Evolutionary conservation across 2,329 filamentous ascomycete species (phyloP).

Genomic region (Aspergillus tubingensis): DNA sequence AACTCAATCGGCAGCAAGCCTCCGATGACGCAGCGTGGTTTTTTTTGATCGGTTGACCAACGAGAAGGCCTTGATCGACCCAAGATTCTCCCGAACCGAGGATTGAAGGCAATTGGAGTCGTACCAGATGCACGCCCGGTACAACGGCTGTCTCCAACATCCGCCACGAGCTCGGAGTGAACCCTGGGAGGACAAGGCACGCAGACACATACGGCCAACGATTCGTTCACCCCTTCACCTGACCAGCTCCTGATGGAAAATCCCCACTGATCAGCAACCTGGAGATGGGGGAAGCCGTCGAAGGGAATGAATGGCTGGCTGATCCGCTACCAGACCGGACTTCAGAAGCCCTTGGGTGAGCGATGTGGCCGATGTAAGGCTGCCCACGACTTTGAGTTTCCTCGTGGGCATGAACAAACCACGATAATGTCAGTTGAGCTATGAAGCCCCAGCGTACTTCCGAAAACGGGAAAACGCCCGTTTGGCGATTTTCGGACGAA

Average conservation of each 20-base stretch:
- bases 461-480: constrained; percentile 8
- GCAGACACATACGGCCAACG: neutral
- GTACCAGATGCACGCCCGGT: constrained; percentile 3
- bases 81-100: constrained; percentile 12
- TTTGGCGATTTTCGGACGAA: constrained; percentile 3
- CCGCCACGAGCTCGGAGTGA: neutral
- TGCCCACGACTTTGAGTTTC: neutral
- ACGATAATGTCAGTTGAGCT: neutral
- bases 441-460: constrained; percentile 4
- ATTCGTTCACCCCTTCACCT: neutral
- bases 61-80: neutral
- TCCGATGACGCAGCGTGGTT: neutral
- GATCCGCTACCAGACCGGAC: neutral
- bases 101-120: constrained; percentile 13
- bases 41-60: neutral
- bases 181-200: constrained; percentile 1
- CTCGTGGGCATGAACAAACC: neutral
- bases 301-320: neutral
- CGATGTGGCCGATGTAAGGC: neutral
- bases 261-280: constrained; percentile 8
- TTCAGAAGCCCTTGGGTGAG: neutral
- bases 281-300: neutral
- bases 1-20: neutral
- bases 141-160: constrained; percentile 14
- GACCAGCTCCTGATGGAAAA: neutral